phyloP scores from a whole-genome alignment of 2,329 filamentous ascomycete species.

The Zasmidium citrigriseum region DNA sequence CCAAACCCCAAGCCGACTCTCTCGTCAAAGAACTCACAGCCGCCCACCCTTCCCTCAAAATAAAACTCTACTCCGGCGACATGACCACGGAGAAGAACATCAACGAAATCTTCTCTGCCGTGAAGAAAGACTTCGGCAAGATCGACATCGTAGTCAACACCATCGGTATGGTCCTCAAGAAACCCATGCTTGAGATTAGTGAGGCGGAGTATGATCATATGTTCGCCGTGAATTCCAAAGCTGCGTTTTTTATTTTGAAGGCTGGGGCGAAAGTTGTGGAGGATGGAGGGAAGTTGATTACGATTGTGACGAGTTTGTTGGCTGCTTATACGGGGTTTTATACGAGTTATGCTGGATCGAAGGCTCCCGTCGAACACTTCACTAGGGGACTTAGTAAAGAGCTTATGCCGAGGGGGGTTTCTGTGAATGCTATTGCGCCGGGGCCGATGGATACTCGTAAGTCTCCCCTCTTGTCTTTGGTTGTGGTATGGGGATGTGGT shows the following conservation, averaged over 20 bases:
- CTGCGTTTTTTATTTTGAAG: slow-evolving; percentile 17
- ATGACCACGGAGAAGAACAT: slow-evolving; percentile 45
- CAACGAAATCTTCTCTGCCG: slow-evolving; percentile 42
- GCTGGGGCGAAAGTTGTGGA: slow-evolving; percentile 12
- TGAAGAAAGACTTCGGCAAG: slow-evolving; percentile 43
- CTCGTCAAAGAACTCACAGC: slow-evolving; percentile 40
- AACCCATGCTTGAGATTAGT: slow-evolving; percentile 45
- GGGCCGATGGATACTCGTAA: slow-evolving; percentile 17
- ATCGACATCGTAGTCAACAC: slow-evolving; percentile 53
- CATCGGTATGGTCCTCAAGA: slow-evolving; percentile 51
- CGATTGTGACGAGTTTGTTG: slow-evolving; percentile 13
- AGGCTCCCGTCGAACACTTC: slow-evolving; percentile 21
- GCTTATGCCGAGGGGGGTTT: slow-evolving; percentile 5
- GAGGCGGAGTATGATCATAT: slow-evolving; percentile 51
- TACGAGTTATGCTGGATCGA: slow-evolving; percentile 13
- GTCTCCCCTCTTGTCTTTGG: no score
- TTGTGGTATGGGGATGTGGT: no score
- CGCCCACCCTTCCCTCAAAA: slow-evolving; percentile 35
- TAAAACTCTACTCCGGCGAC: slow-evolving; percentile 47
- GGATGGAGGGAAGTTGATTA: slow-evolving; percentile 19
- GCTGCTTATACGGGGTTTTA: slow-evolving; percentile 17
- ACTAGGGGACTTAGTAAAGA: slow-evolving; percentile 17
- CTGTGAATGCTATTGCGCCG: slow-evolving; percentile 17
- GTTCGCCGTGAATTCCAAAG: slow-evolving; percentile 39
- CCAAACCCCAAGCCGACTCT: slow-evolving; percentile 40